Evolutionary conservation across 192 early-diverging fungal genomes (phyloP).

Genomic region (Coemansia sp.): DNA sequence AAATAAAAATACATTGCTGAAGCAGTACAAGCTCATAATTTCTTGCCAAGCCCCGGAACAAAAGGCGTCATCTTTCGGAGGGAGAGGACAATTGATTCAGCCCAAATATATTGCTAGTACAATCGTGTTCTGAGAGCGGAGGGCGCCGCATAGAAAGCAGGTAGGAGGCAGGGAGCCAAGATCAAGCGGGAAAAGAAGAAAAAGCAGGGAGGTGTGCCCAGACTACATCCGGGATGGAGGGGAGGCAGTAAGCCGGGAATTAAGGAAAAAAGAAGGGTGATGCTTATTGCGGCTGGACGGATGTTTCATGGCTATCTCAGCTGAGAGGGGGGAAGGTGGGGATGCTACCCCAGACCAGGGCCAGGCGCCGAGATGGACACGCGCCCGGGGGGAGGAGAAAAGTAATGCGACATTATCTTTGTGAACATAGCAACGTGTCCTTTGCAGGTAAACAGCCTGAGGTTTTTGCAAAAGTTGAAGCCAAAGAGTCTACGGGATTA

Average conservation of each 20-base stretch:
- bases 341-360: conserved; percentile 5
- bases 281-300: background rate
- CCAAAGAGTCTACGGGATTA: background rate
- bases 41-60: conserved; percentile 2
- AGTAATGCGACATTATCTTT: background rate
- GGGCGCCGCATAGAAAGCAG: background rate
- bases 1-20: background rate
- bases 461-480: background rate
- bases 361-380: background rate
- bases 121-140: conserved; percentile 8
- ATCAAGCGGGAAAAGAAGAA: background rate
- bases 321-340: background rate
- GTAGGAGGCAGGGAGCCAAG: background rate
- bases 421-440: background rate
- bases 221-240: background rate
- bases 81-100: background rate
- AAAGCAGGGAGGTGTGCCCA: background rate
- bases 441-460: background rate
- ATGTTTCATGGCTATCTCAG: conserved; percentile 2
- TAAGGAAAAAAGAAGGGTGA: background rate
- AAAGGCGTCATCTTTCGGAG: background rate
- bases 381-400: background rate
- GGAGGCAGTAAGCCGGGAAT: background rate
- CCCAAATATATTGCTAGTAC: background rate
- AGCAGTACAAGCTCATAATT: background rate